Evolutionary conservation across 345 rosid species (phyloP).

Genomic region (Murraya koenigii): DNA sequence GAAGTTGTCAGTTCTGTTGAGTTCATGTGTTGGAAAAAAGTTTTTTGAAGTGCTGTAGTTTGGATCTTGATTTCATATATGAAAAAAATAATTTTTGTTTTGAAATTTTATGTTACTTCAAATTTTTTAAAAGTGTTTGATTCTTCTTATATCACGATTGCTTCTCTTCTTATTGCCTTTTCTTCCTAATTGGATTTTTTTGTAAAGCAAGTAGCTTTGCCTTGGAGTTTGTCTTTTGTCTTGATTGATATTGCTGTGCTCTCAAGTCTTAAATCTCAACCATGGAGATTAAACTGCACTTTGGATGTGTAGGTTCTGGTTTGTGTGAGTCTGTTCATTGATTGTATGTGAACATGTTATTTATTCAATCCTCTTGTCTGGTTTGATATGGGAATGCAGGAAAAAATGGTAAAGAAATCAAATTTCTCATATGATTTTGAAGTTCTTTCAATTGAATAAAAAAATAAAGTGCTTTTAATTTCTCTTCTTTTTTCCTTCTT

Average conservation of each 20-base stretch:
- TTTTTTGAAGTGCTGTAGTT: background rate
- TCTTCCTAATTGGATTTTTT: background rate
- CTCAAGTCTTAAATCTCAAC: background rate
- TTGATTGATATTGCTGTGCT: background rate
- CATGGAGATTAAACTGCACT: slow-evolving; percentile 3
- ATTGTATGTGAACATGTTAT: background rate
- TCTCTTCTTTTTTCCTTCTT: background rate
- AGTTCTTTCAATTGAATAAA: background rate
- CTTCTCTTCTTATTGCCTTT: background rate
- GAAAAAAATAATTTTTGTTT: background rate
- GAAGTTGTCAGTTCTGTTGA: slow-evolving; percentile 15
- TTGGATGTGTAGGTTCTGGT: background rate
- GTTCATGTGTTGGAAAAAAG: slow-evolving; percentile 9
- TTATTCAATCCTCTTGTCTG: background rate
- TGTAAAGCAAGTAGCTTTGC: background rate
- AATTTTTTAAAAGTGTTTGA: background rate
- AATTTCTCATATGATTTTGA: background rate
- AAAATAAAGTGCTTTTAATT: background rate
- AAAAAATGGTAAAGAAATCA: background rate
- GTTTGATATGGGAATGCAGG: slow-evolving; percentile 2
- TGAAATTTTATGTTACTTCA: background rate
- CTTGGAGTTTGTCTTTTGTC: background rate
- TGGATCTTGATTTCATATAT: slow-evolving; percentile 23
- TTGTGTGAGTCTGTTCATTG: background rate
- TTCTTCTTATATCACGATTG: background rate